Evolutionary conservation across 1,139 yeast genomes (phyloP).

Genomic region (Pneumocystis oryctolagi): DNA sequence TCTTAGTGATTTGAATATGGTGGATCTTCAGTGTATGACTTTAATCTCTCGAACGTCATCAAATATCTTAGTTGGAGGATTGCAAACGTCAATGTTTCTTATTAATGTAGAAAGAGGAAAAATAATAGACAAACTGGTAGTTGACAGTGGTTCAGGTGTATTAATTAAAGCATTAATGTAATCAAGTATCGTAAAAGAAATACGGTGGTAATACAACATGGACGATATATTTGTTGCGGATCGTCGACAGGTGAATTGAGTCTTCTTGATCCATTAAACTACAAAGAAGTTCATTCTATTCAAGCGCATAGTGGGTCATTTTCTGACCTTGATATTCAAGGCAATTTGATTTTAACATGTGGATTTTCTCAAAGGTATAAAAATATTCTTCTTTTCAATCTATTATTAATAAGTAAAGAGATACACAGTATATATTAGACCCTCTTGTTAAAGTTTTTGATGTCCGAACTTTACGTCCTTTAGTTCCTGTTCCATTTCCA

Average conservation of each 20-base stretch:
- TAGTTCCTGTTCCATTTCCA: constrained; percentile 75
- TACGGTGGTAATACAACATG: constrained; percentile 23
- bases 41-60: constrained; percentile 24
- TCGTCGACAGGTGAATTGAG: constrained; percentile 55
- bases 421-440: constrained; percentile 33
- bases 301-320: constrained; percentile 62
- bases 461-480: constrained; percentile 52
- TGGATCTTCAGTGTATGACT: constrained; percentile 22
- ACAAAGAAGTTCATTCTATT: constrained; percentile 45
- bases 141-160: constrained; percentile 11
- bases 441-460: constrained; percentile 78
- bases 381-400: not conserved
- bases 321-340: constrained; percentile 65
- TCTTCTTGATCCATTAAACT: constrained; percentile 52
- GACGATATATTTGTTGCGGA: constrained; percentile 44
- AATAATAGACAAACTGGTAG: constrained; percentile 17
- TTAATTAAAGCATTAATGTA: constrained; percentile 6
- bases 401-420: constrained; percentile 5
- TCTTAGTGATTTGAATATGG: constrained; percentile 19
- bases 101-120: constrained; percentile 49
- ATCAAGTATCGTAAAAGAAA: constrained; percentile 16
- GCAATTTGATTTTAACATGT: constrained; percentile 63
- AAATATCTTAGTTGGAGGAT: constrained; percentile 35
- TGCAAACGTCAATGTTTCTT: constrained; percentile 34
- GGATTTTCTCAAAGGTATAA: constrained; percentile 29